Conservation (phyloP, 1,139 yeast genomes). For the Tardiomyces digboiensis region DNA sequence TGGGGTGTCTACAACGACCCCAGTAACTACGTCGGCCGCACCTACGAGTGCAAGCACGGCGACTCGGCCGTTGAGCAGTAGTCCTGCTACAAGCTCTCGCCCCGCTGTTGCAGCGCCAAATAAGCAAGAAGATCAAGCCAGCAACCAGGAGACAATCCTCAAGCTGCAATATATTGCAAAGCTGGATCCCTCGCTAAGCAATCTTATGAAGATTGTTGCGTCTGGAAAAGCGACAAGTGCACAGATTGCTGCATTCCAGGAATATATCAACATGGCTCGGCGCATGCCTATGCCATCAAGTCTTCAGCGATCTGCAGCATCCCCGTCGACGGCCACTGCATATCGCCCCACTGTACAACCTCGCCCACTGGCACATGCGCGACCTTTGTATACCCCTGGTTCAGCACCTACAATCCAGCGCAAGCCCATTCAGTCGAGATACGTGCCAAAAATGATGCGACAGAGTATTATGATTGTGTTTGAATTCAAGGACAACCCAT, state of each 20-base stretch:
- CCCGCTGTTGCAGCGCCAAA: constrained; percentile 5
- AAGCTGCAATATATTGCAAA: constrained; percentile 78
- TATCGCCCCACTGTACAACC: constrained; percentile 3
- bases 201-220: constrained; percentile 77
- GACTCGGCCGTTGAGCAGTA: not conserved
- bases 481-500: constrained; percentile 75
- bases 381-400: constrained; percentile 3
- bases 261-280: constrained; percentile 64
- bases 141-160: constrained; percentile 63
- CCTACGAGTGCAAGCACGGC: not conserved
- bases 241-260: constrained; percentile 69
- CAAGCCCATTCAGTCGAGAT: constrained; percentile 10
- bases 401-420: constrained; percentile 3
- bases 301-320: constrained; percentile 5
- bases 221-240: constrained; percentile 63
- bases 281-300: constrained; percentile 52
- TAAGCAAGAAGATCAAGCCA: constrained; percentile 9
- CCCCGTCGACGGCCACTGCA: constrained; percentile 3
- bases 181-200: constrained; percentile 53
- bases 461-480: constrained; percentile 67
- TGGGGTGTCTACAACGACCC: constrained; percentile 23
- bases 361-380: constrained; percentile 12
- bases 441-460: constrained; percentile 28
- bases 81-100: not conserved
- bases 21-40: not conserved